Conservation (phyloP, 768 basidiomycete genomes). For the Trametes meyenii region DNA sequence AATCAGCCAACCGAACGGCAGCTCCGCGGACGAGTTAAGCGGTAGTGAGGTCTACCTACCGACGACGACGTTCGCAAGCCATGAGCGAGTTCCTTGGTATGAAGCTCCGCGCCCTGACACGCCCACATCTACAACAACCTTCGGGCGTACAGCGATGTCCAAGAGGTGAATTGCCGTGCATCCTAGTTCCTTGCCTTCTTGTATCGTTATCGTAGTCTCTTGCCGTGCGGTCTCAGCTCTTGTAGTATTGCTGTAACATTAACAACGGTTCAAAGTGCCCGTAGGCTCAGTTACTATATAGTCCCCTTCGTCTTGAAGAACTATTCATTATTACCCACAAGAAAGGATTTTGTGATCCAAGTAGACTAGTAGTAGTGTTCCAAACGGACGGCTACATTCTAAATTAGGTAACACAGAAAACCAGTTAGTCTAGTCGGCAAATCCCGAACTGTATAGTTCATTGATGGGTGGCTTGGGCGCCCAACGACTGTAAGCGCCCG, state of each 20-base stretch:
- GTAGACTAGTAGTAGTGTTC: too few species aligned
- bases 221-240: background rate
- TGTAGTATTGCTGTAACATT: background rate
- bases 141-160: constrained; percentile 3
- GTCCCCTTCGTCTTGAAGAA: too few species aligned
- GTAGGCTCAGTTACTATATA: background rate
- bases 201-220: background rate
- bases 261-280: background rate
- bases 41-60: background rate
- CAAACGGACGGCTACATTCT: background rate
- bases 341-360: too few species aligned
- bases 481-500: constrained; percentile 18
- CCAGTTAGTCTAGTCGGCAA: constrained; percentile 32
- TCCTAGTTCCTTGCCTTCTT: background rate
- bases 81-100: background rate
- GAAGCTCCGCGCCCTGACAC: constrained; percentile 10
- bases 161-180: constrained; percentile 1
- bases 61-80: background rate
- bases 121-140: constrained; percentile 16
- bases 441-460: constrained; percentile 48
- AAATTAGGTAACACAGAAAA: background rate
- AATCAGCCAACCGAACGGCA: background rate
- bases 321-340: too few species aligned
- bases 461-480: constrained; percentile 41
- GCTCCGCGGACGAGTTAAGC: constrained; percentile 1